These are phyloP conservation scores for Dictyophora rubrovolvata DNA, from an alignment of 768 basidiomycete genomes.

Conservation along the genomic window DNA sequence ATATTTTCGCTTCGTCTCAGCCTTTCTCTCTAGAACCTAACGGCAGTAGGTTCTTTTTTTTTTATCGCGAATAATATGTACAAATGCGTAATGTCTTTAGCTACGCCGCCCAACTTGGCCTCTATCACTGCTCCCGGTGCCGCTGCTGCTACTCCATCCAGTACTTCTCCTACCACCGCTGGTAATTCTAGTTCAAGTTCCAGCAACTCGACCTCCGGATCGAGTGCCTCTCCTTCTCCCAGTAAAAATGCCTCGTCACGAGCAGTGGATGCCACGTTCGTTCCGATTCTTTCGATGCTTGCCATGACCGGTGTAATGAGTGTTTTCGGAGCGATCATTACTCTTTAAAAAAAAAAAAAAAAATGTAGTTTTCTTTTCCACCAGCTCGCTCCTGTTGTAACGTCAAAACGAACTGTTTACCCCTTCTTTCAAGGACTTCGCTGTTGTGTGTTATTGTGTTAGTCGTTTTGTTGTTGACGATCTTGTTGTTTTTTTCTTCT, in stretches of 20 bases:
- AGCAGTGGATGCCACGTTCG: not conserved
- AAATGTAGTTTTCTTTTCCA: not conserved
- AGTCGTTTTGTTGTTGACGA: not conserved
- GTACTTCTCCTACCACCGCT: slow-evolving; percentile 6
- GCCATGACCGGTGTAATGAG: not conserved
- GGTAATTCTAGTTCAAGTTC: not conserved
- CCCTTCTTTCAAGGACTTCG: too few relatives aligned
- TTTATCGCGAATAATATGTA: not conserved
- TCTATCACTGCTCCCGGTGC: not conserved
- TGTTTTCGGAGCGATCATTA: not conserved
- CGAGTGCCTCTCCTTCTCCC: not conserved
- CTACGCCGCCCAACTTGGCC: slow-evolving; percentile 1
- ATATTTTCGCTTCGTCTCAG: slow-evolving; percentile 49
- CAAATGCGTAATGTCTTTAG: not conserved
- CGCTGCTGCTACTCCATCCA: slow-evolving; percentile 9
- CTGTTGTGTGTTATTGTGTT: not conserved
- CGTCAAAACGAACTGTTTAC: too few relatives aligned
- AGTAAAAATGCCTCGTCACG: not conserved
- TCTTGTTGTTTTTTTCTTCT: not conserved
- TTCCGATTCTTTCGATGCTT: not conserved
- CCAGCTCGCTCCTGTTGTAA: not conserved
- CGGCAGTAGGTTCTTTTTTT: slow-evolving; percentile 36
- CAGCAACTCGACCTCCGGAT: not conserved
- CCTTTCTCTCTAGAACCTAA: slow-evolving; percentile 52
- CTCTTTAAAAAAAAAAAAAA: not conserved